Percentiles rank a stretch among this genome's conserved stretches.
phyloP scores from a whole-genome alignment of 768 basidiomycete species.

The Kockovaella imperatae region DNA sequence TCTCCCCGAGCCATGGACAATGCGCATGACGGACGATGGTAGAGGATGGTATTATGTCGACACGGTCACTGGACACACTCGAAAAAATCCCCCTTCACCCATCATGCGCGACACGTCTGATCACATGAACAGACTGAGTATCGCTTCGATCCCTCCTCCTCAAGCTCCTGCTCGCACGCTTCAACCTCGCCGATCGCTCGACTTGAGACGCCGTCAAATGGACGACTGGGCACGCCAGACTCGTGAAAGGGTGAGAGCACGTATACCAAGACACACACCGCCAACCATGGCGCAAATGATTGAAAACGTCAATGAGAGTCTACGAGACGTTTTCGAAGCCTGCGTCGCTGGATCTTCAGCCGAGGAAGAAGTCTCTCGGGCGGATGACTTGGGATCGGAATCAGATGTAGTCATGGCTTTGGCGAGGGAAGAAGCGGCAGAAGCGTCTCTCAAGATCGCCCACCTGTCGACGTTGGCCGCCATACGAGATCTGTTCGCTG shows the following conservation, averaged over 20 bases:
- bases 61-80: slow-evolving; percentile 56
- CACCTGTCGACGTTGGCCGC: slow-evolving; percentile 11
- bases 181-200: slow-evolving; percentile 7
- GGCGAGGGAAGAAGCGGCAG: slow-evolving; percentile 26
- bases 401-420: slow-evolving; percentile 16
- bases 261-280: slow-evolving; percentile 1
- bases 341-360: slow-evolving; percentile 31
- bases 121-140: not conserved
- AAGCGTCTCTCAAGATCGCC: slow-evolving; percentile 12
- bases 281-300: slow-evolving; percentile 24
- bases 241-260: slow-evolving; percentile 3
- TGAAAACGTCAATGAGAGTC: slow-evolving; percentile 26
- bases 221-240: slow-evolving; percentile 16
- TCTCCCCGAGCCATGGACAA: slow-evolving; percentile 62
- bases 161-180: not conserved
- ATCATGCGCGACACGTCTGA: not conserved
- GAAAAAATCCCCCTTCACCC: slow-evolving; percentile 12
- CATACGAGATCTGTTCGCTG: slow-evolving; percentile 16
- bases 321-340: slow-evolving; percentile 36
- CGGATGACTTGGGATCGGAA: slow-evolving; percentile 14
- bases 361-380: slow-evolving; percentile 32
- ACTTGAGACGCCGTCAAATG: slow-evolving; percentile 4
- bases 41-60: slow-evolving; percentile 73
- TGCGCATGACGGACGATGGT: slow-evolving; percentile 72
- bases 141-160: not conserved